Conservation (phyloP, 768 basidiomycete genomes). For the Lanmaoa rubissima region DNA sequence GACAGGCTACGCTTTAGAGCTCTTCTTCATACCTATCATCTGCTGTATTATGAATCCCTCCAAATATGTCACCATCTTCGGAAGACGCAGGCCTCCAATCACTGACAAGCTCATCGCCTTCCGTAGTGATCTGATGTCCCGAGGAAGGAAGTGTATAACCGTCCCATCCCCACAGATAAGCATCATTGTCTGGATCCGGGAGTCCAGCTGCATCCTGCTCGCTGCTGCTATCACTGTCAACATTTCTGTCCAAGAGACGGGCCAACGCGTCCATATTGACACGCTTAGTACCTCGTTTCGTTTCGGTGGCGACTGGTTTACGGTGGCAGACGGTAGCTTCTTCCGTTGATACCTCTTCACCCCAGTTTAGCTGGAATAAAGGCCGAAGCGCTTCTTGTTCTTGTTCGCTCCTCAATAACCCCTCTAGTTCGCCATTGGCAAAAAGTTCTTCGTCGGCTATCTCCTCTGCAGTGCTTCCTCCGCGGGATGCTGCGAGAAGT, state of each 20-base stretch:
- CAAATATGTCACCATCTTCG: slow-evolving; percentile 21
- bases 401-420: slow-evolving; percentile 49
- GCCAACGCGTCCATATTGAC: slow-evolving; percentile 59
- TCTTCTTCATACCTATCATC: slow-evolving; percentile 33
- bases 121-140: slow-evolving; percentile 10
- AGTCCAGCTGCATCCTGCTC: slow-evolving; percentile 19
- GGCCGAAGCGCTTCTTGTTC: slow-evolving; percentile 47
- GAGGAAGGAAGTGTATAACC: slow-evolving; percentile 8
- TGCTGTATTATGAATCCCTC: slow-evolving; percentile 9
- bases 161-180: slow-evolving; percentile 13
- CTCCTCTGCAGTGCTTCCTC: slow-evolving; percentile 47
- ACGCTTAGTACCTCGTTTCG: slow-evolving; percentile 37
- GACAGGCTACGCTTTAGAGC: slow-evolving; percentile 13
- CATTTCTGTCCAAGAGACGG: slow-evolving; percentile 42
- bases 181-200: slow-evolving; percentile 25
- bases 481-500: slow-evolving; percentile 54
- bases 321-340: slow-evolving; percentile 3
- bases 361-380: slow-evolving; percentile 39
- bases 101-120: slow-evolving; percentile 39
- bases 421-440: slow-evolving; percentile 64
- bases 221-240: slow-evolving; percentile 22
- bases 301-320: slow-evolving; percentile 10
- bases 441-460: slow-evolving; percentile 75
- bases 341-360: slow-evolving; percentile 29
- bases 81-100: slow-evolving; percentile 46